Evolutionary conservation across 2,329 filamentous ascomycete species (phyloP), one percentile per base, ranked within the genome.

Genomic region (Cordyceps farinosa): DNA sequence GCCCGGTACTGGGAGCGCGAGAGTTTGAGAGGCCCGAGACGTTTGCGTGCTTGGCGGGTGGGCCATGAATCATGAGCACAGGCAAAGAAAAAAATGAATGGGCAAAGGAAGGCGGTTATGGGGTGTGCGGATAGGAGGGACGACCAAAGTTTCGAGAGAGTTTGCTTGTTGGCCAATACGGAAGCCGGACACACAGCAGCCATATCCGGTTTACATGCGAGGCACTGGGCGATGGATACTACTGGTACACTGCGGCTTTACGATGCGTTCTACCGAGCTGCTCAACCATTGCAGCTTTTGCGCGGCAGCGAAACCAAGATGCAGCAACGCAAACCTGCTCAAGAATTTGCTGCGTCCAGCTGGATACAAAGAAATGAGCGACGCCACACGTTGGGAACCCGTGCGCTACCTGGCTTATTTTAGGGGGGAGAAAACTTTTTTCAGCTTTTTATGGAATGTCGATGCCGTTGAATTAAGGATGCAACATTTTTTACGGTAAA

Each of bases 31-130:
- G 64, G 66, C 68, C 65, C 36, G 67, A 67, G 67, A 70, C 70
- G 66, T 67, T 66, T 70, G 63, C 57, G 57, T 64, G 63, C 61
- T 72, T 72, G 70, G 71, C 67, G 68, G 65, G 71, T 73, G 71
- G 71, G 69, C 70, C 71, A 73, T 73, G 71, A 72, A 71, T 73
- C 70, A 73, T 73, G 70, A 71, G 68, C 61, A 57, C 52, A 44
- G 53, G 54, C 40, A 56, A 48, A 56, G 54, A 40, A 50, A 52
- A 59, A 61, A 30, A 27, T 22, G 30, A 61, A 61, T 13, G 30
- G 30, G 27, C 15, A 38, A 40, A 29, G 27, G 40, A 54, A 29
- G 27, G 40, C 47, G 11, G 36, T 13, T 30, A 61, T 13, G 58
- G 58, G 58, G 58, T 34, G 58, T 61, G 58, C 13, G 30, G 13